Evolutionary conservation across 148 eudicot species (phyloP).

Genomic region (Cornus controversa): DNA sequence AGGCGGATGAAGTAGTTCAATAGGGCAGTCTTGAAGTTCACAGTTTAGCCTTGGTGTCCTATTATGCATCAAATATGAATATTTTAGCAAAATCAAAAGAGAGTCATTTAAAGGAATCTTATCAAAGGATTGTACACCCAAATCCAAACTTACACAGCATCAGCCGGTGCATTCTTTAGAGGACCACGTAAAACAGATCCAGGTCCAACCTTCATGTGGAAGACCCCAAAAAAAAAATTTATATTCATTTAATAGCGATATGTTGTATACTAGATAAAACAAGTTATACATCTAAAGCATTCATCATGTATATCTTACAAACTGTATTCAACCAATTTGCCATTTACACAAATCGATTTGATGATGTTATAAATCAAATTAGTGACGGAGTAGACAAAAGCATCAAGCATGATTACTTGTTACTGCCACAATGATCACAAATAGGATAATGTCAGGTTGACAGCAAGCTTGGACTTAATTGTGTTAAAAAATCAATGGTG

Average conservation of each 20-base stretch:
- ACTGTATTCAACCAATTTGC: neutral
- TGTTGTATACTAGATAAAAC: neutral
- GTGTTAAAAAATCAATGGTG: neutral
- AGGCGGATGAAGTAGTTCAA: conserved; percentile 87
- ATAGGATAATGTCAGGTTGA: neutral
- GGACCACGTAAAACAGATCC: conserved; percentile 90
- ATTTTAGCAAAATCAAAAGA: neutral
- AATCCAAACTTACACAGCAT: conserved; percentile 60
- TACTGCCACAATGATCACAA: neutral
- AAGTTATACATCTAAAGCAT: neutral
- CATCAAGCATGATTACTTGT: neutral
- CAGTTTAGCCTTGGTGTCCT: conserved; percentile 87
- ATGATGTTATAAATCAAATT: neutral
- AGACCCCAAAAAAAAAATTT: conserved; percentile 13
- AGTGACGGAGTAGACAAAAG: neutral
- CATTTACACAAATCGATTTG: neutral
- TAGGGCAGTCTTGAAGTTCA: conserved; percentile 71
- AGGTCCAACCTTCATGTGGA: conserved; percentile 69
- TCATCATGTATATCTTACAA: neutral
- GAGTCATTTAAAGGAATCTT: neutral
- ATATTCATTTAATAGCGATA: neutral
- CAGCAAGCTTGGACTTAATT: neutral
- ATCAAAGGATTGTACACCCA: conserved; percentile 4
- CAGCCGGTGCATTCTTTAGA: conserved; percentile 51
- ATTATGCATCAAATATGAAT: conserved; percentile 16